phyloP scores from a whole-genome alignment of 176 grass and related monocot species.

The Eragrostis nindensis region DNA sequence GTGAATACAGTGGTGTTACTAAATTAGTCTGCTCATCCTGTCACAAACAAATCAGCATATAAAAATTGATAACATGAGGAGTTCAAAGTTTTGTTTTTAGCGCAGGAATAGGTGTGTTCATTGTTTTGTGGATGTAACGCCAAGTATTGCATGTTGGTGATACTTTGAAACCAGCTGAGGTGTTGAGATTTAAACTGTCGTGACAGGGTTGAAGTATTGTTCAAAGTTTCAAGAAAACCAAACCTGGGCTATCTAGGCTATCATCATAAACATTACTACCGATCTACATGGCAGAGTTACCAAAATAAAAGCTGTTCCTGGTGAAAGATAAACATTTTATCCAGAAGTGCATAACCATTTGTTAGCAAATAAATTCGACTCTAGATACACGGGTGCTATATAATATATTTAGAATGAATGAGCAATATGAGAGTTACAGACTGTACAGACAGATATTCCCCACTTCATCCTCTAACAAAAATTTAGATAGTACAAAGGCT shows the following conservation, averaged over 20 bases:
- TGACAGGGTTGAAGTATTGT: background rate
- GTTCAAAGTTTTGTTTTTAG: background rate
- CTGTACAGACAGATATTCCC: background rate
- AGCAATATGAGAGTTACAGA: slow-evolving; percentile 5
- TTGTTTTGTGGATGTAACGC: background rate
- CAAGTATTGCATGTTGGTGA: background rate
- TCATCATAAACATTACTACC: background rate
- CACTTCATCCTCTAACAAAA: background rate
- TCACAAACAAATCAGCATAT: slow-evolving; percentile 21
- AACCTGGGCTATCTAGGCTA: slow-evolving; percentile 9
- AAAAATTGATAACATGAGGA: background rate
- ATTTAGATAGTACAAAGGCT: background rate
- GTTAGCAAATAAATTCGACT: slow-evolving; percentile 5
- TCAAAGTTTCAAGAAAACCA: background rate
- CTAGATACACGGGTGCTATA: background rate
- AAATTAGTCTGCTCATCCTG: slow-evolving; percentile 74
- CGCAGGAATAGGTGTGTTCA: background rate
- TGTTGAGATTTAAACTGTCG: background rate
- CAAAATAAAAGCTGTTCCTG: slow-evolving; percentile 21
- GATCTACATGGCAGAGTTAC: background rate
- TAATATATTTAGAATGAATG: slow-evolving; percentile 13
- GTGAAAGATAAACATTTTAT: background rate
- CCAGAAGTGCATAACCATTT: slow-evolving; percentile 3
- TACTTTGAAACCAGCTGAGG: background rate
- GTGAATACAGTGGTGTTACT: slow-evolving; percentile 58